Evolutionary conservation across 2,329 filamentous ascomycete genomes (phyloP).

Genomic region (Aspergillus latus): DNA sequence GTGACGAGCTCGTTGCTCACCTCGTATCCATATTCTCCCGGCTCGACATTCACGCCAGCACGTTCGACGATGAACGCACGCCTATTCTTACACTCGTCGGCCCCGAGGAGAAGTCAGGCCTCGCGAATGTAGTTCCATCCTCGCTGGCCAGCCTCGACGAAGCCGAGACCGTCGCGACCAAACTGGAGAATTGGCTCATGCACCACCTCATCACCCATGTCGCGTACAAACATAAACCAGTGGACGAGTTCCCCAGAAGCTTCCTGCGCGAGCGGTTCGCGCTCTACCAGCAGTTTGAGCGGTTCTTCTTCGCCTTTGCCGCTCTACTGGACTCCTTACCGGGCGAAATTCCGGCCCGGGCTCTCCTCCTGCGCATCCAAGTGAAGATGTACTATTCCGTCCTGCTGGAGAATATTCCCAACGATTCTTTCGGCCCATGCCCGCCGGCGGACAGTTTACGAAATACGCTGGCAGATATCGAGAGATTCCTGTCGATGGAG

Average conservation of each 20-base stretch:
- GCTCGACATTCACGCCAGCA: constrained; percentile 27
- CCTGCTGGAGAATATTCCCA: constrained; percentile 14
- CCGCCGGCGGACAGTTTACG: neutral
- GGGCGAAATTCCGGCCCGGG: neutral
- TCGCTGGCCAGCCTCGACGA: constrained; percentile 7
- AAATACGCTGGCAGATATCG: neutral
- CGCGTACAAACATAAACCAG: constrained; percentile 7
- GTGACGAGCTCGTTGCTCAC: constrained; percentile 19
- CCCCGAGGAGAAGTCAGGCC: neutral
- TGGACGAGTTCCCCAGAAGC: constrained; percentile 4
- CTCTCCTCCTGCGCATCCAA: constrained; percentile 18
- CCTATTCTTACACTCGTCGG: constrained; percentile 17
- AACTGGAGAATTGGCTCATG: constrained; percentile 25
- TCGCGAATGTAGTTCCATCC: constrained; percentile 3
- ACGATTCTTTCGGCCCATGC: neutral
- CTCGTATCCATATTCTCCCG: constrained; percentile 18
- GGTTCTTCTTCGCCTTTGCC: neutral
- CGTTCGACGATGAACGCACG: constrained; percentile 16
- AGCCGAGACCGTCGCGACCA: constrained; percentile 19
- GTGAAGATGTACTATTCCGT: constrained; percentile 17
- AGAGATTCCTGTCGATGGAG: constrained; percentile 1
- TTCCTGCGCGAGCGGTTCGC: constrained; percentile 14
- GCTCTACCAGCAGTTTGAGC: constrained; percentile 12
- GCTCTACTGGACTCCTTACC: constrained; percentile 3
- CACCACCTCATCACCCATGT: constrained; percentile 21